These are phyloP conservation scores for Starmerella roubikii DNA, from an alignment of 805 yeast species.

Conservation along the genomic window DNA sequence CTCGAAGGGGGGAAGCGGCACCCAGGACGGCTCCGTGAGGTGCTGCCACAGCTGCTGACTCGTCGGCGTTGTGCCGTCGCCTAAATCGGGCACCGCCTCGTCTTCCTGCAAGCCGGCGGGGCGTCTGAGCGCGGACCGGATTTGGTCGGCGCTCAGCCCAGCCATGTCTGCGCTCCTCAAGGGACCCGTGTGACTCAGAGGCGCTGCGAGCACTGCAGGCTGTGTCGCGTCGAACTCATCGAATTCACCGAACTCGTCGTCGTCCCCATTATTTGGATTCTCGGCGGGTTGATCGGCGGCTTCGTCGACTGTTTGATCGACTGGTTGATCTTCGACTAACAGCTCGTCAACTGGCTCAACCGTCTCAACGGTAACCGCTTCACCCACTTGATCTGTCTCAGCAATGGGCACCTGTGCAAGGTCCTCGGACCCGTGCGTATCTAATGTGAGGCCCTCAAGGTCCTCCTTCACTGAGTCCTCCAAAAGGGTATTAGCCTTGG, in stretches of 20 bases:
- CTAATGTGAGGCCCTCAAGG: too few relatives aligned
- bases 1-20: constrained; percentile 56
- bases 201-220: constrained; percentile 10
- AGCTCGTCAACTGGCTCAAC: too few relatives aligned
- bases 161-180: background rate
- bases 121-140: constrained; percentile 2
- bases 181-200: background rate
- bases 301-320: too few relatives aligned
- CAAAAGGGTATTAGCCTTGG: too few relatives aligned
- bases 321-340: too few relatives aligned
- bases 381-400: too few relatives aligned
- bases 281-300: too few relatives aligned
- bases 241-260: constrained; percentile 27
- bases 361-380: too few relatives aligned
- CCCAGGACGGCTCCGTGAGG: constrained; percentile 35
- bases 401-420: too few relatives aligned
- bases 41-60: constrained; percentile 31
- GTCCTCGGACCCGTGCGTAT: too few relatives aligned
- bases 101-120: constrained; percentile 2
- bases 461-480: too few relatives aligned
- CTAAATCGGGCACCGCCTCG: background rate
- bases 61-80: constrained; percentile 15
- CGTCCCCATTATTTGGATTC: too few relatives aligned
- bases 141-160: background rate
- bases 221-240: constrained; percentile 18